A percentile compares a stretch with the other conserved stretches of the same genome.
These are phyloP conservation scores for Heritiera fomes DNA, from an alignment of 345 rosid genomes.

Conservation along the genomic window DNA sequence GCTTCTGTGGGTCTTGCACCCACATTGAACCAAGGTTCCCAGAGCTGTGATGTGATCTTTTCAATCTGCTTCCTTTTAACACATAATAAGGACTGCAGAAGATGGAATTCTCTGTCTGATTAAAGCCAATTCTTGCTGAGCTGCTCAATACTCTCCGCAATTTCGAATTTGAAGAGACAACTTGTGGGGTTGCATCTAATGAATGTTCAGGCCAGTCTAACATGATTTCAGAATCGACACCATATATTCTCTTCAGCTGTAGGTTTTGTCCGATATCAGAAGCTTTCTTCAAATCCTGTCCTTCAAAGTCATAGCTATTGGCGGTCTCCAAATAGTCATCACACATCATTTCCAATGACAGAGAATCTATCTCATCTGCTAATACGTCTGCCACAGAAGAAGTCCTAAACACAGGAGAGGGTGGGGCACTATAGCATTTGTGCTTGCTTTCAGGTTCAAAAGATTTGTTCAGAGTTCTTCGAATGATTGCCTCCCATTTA, in stretches of 20 bases:
- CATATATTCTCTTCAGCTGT: constrained; percentile 44
- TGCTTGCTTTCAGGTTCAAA: constrained; percentile 49
- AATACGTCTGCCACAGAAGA: constrained; percentile 72
- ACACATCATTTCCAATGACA: constrained; percentile 43
- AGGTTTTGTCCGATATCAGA: constrained; percentile 37
- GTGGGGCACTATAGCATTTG: constrained; percentile 81
- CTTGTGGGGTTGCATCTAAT: constrained; percentile 63
- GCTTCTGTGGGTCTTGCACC: constrained; percentile 45
- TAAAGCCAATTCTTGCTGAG: constrained; percentile 62
- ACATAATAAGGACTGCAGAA: constrained; percentile 33
- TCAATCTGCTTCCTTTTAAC: constrained; percentile 43
- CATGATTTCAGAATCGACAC: constrained; percentile 37
- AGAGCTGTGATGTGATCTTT: constrained; percentile 66
- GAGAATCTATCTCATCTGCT: constrained; percentile 49
- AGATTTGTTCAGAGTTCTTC: constrained; percentile 81
- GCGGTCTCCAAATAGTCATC: constrained; percentile 35
- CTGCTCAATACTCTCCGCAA: constrained; percentile 74
- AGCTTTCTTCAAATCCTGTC: constrained; percentile 28
- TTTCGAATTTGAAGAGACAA: constrained; percentile 56
- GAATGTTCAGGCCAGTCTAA: constrained; percentile 91
- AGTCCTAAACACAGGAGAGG: constrained; percentile 73
- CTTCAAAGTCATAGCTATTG: constrained; percentile 27
- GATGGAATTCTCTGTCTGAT: constrained; percentile 41
- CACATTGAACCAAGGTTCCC: constrained; percentile 52
- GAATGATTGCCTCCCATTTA: constrained; percentile 88